phyloP scores from a whole-genome alignment of 2,329 filamentous ascomycete species.

The Neonectria sp. region DNA sequence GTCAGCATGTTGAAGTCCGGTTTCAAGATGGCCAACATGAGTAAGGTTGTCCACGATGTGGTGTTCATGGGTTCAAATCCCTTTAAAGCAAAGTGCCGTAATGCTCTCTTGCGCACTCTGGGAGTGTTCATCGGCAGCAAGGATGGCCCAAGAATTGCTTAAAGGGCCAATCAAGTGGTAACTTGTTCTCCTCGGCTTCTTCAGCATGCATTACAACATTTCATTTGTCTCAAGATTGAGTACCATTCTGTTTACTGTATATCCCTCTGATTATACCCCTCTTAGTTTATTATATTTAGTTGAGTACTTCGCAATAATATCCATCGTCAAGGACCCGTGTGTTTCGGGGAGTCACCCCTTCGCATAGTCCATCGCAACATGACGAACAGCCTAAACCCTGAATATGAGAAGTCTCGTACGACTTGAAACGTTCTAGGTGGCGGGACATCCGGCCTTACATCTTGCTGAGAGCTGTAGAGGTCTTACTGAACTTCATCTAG shows the following conservation, averaged over 20 bases:
- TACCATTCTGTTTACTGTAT: neutral
- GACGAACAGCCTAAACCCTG: no score
- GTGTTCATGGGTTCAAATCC: conserved; percentile 7
- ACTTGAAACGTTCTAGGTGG: no score
- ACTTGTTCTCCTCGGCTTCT: neutral
- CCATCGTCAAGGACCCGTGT: no score
- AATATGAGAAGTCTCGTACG: no score
- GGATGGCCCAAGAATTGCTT: conserved; percentile 3
- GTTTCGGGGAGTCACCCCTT: no score
- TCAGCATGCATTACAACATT: neutral
- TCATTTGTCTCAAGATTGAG: neutral
- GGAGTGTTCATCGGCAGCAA: conserved; percentile 4
- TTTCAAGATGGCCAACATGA: conserved; percentile 3
- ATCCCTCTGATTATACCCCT: neutral
- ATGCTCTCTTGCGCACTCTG: neutral
- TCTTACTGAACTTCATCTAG: no score
- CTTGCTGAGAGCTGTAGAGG: no score
- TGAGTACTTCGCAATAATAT: no score
- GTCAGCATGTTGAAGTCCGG: neutral
- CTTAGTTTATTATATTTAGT: neutral
- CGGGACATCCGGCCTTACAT: no score
- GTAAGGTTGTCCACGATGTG: neutral
- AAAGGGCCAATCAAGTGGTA: neutral
- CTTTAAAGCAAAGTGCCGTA: conserved; percentile 2
- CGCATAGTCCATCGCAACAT: no score